These are phyloP conservation scores for Kodamaea derodonti DNA, from an alignment of 1,139 yeast genomes.

Conservation along the genomic window DNA sequence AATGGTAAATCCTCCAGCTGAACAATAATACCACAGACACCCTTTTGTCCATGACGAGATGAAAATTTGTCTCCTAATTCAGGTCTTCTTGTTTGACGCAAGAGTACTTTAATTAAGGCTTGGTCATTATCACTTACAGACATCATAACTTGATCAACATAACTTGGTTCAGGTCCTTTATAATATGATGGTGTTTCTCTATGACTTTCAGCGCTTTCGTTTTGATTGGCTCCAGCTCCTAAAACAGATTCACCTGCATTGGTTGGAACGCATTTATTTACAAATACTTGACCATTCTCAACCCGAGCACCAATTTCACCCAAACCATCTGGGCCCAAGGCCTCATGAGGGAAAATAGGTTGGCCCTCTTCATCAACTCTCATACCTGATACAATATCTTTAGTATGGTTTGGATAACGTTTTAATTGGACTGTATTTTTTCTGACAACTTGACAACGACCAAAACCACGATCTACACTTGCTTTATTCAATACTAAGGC, in stretches of 20 bases:
- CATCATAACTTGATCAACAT: slow-evolving; percentile 96
- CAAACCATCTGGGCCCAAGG: slow-evolving; percentile 91
- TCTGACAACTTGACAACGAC: slow-evolving; percentile 95
- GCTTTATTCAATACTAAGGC: slow-evolving; percentile 92
- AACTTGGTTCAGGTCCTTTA: slow-evolving; percentile 93
- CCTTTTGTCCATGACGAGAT: slow-evolving; percentile 97
- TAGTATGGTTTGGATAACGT: slow-evolving; percentile 89
- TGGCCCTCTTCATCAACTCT: slow-evolving; percentile 76
- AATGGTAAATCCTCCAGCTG: slow-evolving; percentile 96
- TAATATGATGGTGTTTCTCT: slow-evolving; percentile 90
- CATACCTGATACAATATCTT: slow-evolving; percentile 88
- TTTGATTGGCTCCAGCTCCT: slow-evolving; percentile 31
- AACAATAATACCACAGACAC: slow-evolving; percentile 97
- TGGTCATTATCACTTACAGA: slow-evolving; percentile 94
- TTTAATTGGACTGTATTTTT: slow-evolving; percentile 87
- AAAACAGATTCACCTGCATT: slow-evolving; percentile 76
- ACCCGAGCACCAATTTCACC: slow-evolving; percentile 94
- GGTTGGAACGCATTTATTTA: slow-evolving; percentile 88
- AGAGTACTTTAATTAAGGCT: slow-evolving; percentile 83
- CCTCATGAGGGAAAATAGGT: slow-evolving; percentile 81
- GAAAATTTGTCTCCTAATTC: slow-evolving; percentile 97
- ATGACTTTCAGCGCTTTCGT: slow-evolving; percentile 49
- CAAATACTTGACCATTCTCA: slow-evolving; percentile 89
- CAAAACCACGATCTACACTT: slow-evolving; percentile 94
- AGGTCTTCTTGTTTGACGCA: slow-evolving; percentile 96